These are phyloP conservation scores for Ganoderma lucidum DNA, from an alignment of 1,284 basidiomycete species.

Conservation along the genomic window DNA sequence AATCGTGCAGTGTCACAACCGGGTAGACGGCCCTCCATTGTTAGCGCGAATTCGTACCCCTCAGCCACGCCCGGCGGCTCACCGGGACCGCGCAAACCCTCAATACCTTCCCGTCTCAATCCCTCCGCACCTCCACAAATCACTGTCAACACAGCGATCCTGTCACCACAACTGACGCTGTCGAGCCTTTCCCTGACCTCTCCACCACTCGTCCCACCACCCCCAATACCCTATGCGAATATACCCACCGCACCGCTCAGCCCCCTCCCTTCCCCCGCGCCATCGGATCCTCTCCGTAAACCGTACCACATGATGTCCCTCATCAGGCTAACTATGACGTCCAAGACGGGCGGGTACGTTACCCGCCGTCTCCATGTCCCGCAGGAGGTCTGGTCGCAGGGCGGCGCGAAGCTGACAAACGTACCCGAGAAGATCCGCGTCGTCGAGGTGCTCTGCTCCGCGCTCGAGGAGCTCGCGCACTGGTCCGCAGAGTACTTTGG, in stretches of 20 bases:
- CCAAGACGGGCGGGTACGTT: constrained; percentile 87
- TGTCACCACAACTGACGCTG: constrained; percentile 47
- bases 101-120: constrained; percentile 65
- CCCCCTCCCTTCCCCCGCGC: constrained; percentile 73
- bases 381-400: constrained; percentile 89
- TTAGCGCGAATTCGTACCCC: constrained; percentile 35
- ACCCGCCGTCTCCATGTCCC: constrained; percentile 90
- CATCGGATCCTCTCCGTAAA: constrained; percentile 78
- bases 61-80: constrained; percentile 43
- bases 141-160: constrained; percentile 60
- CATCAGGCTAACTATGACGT: constrained; percentile 81
- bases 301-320: constrained; percentile 93
- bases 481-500: constrained; percentile 76
- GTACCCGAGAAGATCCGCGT: constrained; percentile 88
- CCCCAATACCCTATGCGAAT: constrained; percentile 57
- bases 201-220: constrained; percentile 57
- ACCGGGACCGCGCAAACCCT: constrained; percentile 60
- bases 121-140: constrained; percentile 55
- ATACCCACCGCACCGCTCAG: constrained; percentile 79
- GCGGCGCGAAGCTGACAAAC: constrained; percentile 83
- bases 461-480: constrained; percentile 77
- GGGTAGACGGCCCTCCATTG: constrained; percentile 65
- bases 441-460: constrained; percentile 78
- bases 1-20: constrained; percentile 75
- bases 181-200: constrained; percentile 36